Base-by-base conservation (phyloP, 805 yeast species). In the Helenozyma baotianmanensis region DNA sequence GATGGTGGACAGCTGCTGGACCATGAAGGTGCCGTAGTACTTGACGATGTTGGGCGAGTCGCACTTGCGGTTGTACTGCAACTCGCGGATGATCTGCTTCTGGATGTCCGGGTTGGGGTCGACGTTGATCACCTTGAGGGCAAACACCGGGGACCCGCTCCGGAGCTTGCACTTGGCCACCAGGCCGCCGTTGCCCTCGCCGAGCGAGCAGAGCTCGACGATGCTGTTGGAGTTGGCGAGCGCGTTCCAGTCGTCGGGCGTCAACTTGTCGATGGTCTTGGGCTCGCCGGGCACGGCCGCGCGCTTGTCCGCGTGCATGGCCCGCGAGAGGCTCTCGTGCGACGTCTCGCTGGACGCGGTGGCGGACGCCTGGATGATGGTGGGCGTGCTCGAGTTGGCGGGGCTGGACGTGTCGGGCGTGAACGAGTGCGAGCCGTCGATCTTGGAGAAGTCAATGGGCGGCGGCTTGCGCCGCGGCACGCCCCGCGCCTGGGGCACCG, bases 171-270 rank as follows among this genome's bases (percentile, higher is more conserved):
- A 90, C 53, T 86, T 80, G 14, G 81, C 72, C 9, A 90, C 98
- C 9, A 85, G 72, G 1, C 97, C 98, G 11, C 96, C 95, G 22
- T 86, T 81, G 12, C 98, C 98, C 62, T 92, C 97, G 13, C 98
- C 98, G 14, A 90, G 58, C 18, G 76, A 70, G 14, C 78, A 79
- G 23, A 89, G 43, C 34, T 85, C 87, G 6, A 74, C 64, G 23
- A 92, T 84, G 27, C 77, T 73, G 30, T 76, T 74, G 18, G 65
- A 56, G 33, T 74, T 68, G 10, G 82, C 78, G 2, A 80, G 62
- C 3, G 57, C 47, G 43, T 76, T 72, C 96, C 97, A 89, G 32
- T 80, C 87, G 11, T 74, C 76, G 30, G 83, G 87, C 17, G 80
- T 80, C 29, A 86, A 54, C 23, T 76, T 75, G 30, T 70, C 72